Evolutionary conservation across 306 rosid genomes (phyloP).

Genomic region (Crotalaria pallida): DNA sequence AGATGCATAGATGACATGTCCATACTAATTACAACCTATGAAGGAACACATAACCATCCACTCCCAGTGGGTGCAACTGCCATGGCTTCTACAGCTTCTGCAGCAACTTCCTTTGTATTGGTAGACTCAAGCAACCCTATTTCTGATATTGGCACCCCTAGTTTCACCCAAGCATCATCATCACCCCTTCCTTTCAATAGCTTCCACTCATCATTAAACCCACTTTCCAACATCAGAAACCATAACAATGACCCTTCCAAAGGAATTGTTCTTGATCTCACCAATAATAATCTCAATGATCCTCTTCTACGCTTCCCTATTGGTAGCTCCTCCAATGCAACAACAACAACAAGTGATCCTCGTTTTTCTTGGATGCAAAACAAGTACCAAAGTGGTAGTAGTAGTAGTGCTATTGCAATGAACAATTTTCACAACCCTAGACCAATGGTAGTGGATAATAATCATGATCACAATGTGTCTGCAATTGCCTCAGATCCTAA

Average conservation of each 20-base stretch:
- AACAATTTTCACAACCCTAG: constrained; percentile 18
- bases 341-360: constrained; percentile 12
- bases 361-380: constrained; percentile 47
- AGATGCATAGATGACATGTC: constrained; percentile 97
- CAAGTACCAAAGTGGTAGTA: constrained; percentile 6
- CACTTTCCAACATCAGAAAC: constrained; percentile 23
- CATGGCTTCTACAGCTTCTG: constrained; percentile 87
- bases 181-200: constrained; percentile 24
- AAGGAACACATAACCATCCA: constrained; percentile 96
- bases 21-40: constrained; percentile 87
- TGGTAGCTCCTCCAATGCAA: constrained; percentile 26
- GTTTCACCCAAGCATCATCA: constrained; percentile 28
- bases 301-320: constrained; percentile 10
- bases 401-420: not conserved
- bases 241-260: constrained; percentile 50
- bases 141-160: constrained; percentile 21
- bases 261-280: constrained; percentile 67
- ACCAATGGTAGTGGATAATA: not conserved
- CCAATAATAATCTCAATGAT: constrained; percentile 26
- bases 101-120: constrained; percentile 65
- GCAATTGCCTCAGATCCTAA: constrained; percentile 87
- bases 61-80: constrained; percentile 93
- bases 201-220: constrained; percentile 29
- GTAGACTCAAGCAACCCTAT: constrained; percentile 50
- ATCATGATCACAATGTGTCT: constrained; percentile 37